Base-by-base conservation (phyloP, 2,329 filamentous ascomycete genomes). In the Botrytis elliptica region DNA sequence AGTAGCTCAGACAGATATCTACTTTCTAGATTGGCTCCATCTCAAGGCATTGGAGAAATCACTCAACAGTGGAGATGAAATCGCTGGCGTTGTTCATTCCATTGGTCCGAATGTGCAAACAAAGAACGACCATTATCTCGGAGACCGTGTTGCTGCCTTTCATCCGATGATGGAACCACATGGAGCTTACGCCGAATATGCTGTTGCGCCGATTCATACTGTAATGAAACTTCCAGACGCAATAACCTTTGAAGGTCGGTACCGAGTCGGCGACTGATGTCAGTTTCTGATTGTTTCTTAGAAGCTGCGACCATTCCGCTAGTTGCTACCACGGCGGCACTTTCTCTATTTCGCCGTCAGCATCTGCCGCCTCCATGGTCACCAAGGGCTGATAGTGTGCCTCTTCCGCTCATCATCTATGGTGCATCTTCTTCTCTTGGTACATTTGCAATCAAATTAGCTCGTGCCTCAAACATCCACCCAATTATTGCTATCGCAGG, bases 111-210 rank as follows among this genome's bases (percentile, higher is more conserved):
- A 84, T 52, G 85, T 88, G 2, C 25, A 20, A 29, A 18, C n/a
- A 9, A 60, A 18, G 18, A 83, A 80, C 68, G 74, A 76, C 40
- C 88, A 79, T 74, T 78, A 77, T 49, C 75, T 74, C 29, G 85
- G 85, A 33, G 85, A 86, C 70, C 83, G 85, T 22, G 85, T 86
- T 10, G 84, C 82, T 0, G 84, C 83, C 1, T 85, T 86, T 71
- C 84, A 86, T 72, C 81, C 86, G 74, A 88, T 90, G 84, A 75
- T 80, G 57, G 82, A 82, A 0, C 82, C 84, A 0, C 78, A 84
- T 20, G 89, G 89, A 2, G 85, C 83, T 8, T 91, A 85, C 73
- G 89, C 88, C 8, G 88, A 91, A 78, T 91, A 90, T 74, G 86
- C 88, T 2, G 80, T 90, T 4, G 85, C 85, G 0, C 85, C 83